These are phyloP conservation scores for Cutaneotrichosporon mucoides DNA, from an alignment of 1,284 basidiomycete genomes.

Conservation along the genomic window DNA sequence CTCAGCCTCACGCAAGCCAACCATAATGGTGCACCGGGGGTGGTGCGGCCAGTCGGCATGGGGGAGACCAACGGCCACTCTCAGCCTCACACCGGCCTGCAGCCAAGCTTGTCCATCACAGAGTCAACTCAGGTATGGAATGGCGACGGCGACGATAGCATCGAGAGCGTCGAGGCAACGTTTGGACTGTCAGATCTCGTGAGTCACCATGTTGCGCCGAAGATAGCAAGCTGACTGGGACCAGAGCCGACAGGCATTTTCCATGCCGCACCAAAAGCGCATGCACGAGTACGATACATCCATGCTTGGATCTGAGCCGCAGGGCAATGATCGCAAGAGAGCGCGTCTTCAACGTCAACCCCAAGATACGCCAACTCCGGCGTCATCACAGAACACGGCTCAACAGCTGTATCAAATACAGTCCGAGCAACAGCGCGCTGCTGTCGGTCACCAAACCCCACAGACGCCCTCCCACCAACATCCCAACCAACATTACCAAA, in stretches of 20 bases:
- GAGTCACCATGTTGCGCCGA: slow-evolving; percentile 2
- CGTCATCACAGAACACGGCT: not conserved
- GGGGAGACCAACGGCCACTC: slow-evolving; percentile 1
- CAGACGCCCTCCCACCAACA: slow-evolving; percentile 6
- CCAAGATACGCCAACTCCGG: slow-evolving; percentile 3
- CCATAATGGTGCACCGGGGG: not conserved
- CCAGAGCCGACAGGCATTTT: slow-evolving; percentile 12
- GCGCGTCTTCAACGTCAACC: slow-evolving; percentile 3
- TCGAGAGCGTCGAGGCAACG: slow-evolving; percentile 23
- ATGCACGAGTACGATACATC: slow-evolving; percentile 13
- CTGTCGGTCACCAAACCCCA: not conserved
- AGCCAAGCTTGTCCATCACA: slow-evolving; percentile 8
- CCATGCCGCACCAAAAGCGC: slow-evolving; percentile 22
- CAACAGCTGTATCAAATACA: slow-evolving; percentile 7
- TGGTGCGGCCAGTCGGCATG: not conserved
- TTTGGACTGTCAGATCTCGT: slow-evolving; percentile 30
- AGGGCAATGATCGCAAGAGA: slow-evolving; percentile 12
- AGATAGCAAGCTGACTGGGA: not conserved
- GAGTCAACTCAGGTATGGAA: slow-evolving; percentile 10
- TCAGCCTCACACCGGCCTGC: slow-evolving; percentile 9
- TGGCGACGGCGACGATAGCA: slow-evolving; percentile 14
- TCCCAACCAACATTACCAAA: slow-evolving; percentile 1
- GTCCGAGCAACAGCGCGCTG: not conserved
- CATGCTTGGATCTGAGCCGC: slow-evolving; percentile 2
- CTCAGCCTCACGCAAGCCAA: slow-evolving; percentile 7